phyloP scores from a whole-genome alignment of 176 grass and related monocot species.

The Eleusine indica region DNA sequence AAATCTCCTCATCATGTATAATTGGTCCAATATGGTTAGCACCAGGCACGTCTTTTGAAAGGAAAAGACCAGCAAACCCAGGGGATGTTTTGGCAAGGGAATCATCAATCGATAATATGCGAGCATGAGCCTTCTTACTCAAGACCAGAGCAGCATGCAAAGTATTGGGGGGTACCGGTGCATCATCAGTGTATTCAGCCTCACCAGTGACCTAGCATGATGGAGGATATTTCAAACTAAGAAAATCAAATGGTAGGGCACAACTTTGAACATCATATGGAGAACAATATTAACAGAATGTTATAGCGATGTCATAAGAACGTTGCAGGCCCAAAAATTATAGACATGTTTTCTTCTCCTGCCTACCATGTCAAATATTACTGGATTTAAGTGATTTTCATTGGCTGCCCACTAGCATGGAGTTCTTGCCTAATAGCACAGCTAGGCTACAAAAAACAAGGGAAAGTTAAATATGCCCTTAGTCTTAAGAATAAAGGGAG shows the following conservation, averaged over 20 bases:
- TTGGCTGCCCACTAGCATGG: neutral
- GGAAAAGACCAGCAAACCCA: slow-evolving; percentile 82
- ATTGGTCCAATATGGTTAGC: slow-evolving; percentile 70
- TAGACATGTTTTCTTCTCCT: neutral
- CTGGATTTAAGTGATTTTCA: neutral
- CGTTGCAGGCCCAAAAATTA: neutral
- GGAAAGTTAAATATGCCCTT: neutral
- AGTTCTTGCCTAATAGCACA: neutral
- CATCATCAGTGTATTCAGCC: slow-evolving; percentile 89
- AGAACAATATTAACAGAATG: neutral
- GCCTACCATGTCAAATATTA: neutral
- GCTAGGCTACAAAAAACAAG: neutral
- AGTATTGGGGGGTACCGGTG: slow-evolving; percentile 65
- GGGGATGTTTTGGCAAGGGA: slow-evolving; percentile 72
- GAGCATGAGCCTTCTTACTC: slow-evolving; percentile 89
- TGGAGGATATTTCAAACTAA: slow-evolving; percentile 36
- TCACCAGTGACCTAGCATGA: slow-evolving; percentile 85
- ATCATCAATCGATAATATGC: slow-evolving; percentile 85
- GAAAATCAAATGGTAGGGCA: slow-evolving; percentile 25
- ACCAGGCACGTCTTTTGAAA: slow-evolving; percentile 76
- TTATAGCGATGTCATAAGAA: neutral
- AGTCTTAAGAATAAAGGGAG: neutral
- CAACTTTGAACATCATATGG: neutral
- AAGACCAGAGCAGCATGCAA: slow-evolving; percentile 90
- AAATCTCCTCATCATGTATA: slow-evolving; percentile 85